Conservation (phyloP, 495 filamentous ascomycete genomes). For the Aspergillus bridgeri region DNA sequence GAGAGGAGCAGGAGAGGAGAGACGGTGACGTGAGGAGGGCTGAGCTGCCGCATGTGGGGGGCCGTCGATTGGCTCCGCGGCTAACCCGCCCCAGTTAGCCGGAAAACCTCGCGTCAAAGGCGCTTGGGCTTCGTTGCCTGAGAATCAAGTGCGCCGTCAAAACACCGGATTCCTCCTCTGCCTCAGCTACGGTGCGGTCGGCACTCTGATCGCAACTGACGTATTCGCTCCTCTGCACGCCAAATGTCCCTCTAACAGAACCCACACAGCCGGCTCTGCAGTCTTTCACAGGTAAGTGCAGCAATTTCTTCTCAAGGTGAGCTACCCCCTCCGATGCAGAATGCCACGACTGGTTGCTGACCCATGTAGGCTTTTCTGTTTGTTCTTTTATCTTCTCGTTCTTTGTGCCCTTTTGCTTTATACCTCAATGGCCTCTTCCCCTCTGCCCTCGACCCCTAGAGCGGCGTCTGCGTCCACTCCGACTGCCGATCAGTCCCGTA, state of each 20-base stretch:
- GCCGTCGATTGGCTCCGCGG: conserved; percentile 1
- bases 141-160: conserved; percentile 12
- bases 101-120: conserved; percentile 19
- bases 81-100: neutral
- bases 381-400: conserved; percentile 1
- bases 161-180: conserved; percentile 13
- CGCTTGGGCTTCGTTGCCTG: conserved; percentile 21
- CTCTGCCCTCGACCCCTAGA: conserved; percentile 61
- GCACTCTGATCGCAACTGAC: neutral
- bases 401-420: neutral
- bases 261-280: neutral
- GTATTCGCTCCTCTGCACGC: neutral
- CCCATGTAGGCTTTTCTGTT: conserved; percentile 1
- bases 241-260: conserved; percentile 9
- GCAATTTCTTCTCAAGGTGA: conserved; percentile 14
- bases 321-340: neutral
- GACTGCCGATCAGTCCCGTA: conserved; percentile 45
- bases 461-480: conserved; percentile 46
- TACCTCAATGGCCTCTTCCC: conserved; percentile 34
- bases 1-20: neutral
- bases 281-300: conserved; percentile 18
- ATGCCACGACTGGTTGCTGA: neutral
- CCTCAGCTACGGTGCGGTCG: conserved; percentile 4
- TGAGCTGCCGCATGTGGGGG: conserved; percentile 16
- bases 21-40: conserved; percentile 7